Conservation (phyloP, 2,329 filamentous ascomycete species). For the Neocatenulostroma microsporum region DNA sequence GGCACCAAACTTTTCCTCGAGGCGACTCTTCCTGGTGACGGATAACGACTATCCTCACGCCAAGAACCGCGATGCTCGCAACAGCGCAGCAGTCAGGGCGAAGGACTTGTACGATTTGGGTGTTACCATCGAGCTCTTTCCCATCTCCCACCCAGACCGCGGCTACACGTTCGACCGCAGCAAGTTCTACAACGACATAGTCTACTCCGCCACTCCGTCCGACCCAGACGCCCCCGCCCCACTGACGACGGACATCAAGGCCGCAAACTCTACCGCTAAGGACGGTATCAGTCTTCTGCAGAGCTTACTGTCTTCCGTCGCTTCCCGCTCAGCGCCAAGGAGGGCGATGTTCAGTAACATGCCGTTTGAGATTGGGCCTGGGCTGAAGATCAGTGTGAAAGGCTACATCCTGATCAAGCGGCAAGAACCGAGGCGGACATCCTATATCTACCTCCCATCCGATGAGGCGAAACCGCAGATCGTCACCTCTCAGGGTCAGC, state of each 20-base stretch:
- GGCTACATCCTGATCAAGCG: conserved; percentile 84
- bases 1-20: conserved; percentile 86
- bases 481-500: conserved; percentile 63
- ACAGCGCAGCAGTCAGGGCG: conserved; percentile 73
- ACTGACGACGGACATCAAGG: conserved; percentile 46
- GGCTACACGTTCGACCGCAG: conserved; percentile 63
- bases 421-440: conserved; percentile 71
- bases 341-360: conserved; percentile 78
- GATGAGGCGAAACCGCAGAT: conserved; percentile 81
- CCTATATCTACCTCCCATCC: conserved; percentile 67
- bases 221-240: conserved; percentile 60
- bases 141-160: conserved; percentile 61
- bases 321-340: conserved; percentile 79
- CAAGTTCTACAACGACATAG: conserved; percentile 92
- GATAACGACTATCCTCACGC: conserved; percentile 83
- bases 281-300: conserved; percentile 73
- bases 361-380: conserved; percentile 79
- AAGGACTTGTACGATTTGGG: conserved; percentile 94
- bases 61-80: conserved; percentile 62
- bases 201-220: conserved; percentile 66
- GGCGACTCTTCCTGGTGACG: conserved; percentile 90
- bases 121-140: conserved; percentile 86
- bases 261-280: conserved; percentile 53
- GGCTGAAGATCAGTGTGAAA: conserved; percentile 79
- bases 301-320: conserved; percentile 77